phyloP scores from a whole-genome alignment of 2,329 filamentous ascomycete species.

The Aciculosporium take region DNA sequence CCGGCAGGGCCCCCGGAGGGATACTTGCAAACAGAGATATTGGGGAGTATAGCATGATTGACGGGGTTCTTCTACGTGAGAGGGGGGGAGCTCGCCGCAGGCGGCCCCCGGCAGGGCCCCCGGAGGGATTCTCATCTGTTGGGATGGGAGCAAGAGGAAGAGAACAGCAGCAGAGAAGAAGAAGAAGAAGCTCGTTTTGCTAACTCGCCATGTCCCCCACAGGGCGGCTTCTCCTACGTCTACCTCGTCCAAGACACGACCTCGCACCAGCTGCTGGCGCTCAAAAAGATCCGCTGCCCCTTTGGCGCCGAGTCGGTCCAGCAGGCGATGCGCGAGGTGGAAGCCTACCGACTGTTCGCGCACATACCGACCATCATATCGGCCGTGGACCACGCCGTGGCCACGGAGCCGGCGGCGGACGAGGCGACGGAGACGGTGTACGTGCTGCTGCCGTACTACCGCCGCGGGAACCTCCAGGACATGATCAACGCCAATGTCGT shows the following conservation, averaged over 20 bases:
- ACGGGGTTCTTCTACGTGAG: no score
- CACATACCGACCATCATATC: conserved; percentile 77
- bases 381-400: conserved; percentile 68
- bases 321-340: conserved; percentile 90
- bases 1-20: no score
- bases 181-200: no score
- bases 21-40: no score
- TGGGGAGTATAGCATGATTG: no score
- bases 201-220: no score
- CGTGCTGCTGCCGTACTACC: conserved; percentile 89
- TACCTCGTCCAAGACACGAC: conserved; percentile 92
- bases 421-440: conserved; percentile 80
- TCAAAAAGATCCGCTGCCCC: conserved; percentile 98
- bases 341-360: conserved; percentile 84
- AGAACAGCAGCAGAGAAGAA: no score
- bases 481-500: conserved; percentile 97
- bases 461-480: conserved; percentile 89
- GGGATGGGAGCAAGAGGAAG: no score
- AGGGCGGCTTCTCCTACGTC: conserved; percentile 95
- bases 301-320: conserved; percentile 94
- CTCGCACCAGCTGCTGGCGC: conserved; percentile 71
- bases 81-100: no score
- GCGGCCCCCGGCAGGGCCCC: no score
- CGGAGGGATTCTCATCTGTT: no score
- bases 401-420: conserved; percentile 53